Evolutionary conservation across 2,329 filamentous ascomycete species (phyloP), one percentile per base, ranked within the genome.

Genomic region (Myrmaecium sp.): DNA sequence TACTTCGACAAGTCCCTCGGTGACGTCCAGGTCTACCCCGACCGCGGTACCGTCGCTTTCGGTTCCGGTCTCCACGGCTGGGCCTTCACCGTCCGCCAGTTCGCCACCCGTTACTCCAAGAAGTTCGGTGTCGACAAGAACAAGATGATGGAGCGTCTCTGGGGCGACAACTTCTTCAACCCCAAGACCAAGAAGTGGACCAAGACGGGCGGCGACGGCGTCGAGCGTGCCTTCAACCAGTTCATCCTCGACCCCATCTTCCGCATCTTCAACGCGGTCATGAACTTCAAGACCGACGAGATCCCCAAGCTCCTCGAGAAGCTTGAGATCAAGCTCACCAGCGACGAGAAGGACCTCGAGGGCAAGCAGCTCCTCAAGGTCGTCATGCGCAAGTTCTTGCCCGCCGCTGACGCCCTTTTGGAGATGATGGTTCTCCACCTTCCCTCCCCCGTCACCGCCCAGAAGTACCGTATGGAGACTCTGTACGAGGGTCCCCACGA

Each of bases 61-160:
- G 89, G 84, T 65, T 95, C 89, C 61, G 89, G 86, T 78, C 84
- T 95, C 39, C 89, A 98, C 70, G 89, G 89, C 62, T 98, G 89
- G 89, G 86, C 83, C 52, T 98, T 98, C 76, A 98, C 89, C 51
- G 66, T 95, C 66, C 81, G 89, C 54, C 89, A 98, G 64, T 98
- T 98, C 62, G 89, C 89, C 47, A 60, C 72, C 55, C 74, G 77
- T 51, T 98, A 98, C 61, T 79, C 86, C 64, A 95, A 95, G 83
- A 98, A 98, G 68, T 98, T 98, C 52, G 89, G 89, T 78, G 89
- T 98, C 49, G 86, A 98, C 75, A 84, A 84, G 62, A 78, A 75
- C 68, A 95, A 95, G 82, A 94, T 98, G 89, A 93, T 95, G 80
- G 82, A 94, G 69, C 83, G 89, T 76, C 82, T 98, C 46, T 98